phyloP scores from a whole-genome alignment of 2,329 filamentous ascomycete genomes.

The Endocalyx cinctus region DNA sequence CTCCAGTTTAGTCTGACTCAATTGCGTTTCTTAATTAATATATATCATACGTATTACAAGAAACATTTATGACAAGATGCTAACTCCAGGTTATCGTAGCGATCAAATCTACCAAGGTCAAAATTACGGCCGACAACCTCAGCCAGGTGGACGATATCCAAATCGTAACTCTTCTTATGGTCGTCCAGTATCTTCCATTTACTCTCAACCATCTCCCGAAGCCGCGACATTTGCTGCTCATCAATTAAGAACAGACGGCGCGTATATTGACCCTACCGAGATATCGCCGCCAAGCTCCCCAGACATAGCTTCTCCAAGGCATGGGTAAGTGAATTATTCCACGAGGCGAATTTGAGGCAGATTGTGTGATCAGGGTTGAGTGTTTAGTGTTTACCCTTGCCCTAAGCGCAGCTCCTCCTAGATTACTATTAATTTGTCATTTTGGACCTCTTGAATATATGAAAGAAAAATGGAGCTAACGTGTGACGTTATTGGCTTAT shows the following conservation, averaged over 20 bases:
- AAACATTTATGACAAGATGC: no score
- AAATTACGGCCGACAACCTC: slow-evolving; percentile 9
- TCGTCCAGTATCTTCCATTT: slow-evolving; percentile 56
- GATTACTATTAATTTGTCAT: no score
- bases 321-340: slow-evolving; percentile 40
- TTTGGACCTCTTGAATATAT: no score
- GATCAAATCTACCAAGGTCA: slow-evolving; percentile 24
- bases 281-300: slow-evolving; percentile 57
- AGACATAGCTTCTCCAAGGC: slow-evolving; percentile 33
- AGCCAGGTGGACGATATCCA: slow-evolving; percentile 30
- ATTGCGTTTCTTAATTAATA: no score
- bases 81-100: slow-evolving; percentile 19
- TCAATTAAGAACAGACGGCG: slow-evolving; percentile 20
- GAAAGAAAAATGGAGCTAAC: slow-evolving; percentile 24
- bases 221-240: slow-evolving; percentile 27
- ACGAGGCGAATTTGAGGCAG: no score
- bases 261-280: slow-evolving; percentile 26
- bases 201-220: slow-evolving; percentile 51
- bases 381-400: no score
- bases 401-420: no score
- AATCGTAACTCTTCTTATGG: slow-evolving; percentile 29
- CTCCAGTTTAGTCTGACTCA: no score
- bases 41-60: no score
- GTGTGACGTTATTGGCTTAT: no score
- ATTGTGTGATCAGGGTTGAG: no score